Percentiles rank a stretch among this genome's conserved stretches.
Evolutionary conservation across 345 rosid species (phyloP).

Genomic region (Psidium guajava): DNA sequence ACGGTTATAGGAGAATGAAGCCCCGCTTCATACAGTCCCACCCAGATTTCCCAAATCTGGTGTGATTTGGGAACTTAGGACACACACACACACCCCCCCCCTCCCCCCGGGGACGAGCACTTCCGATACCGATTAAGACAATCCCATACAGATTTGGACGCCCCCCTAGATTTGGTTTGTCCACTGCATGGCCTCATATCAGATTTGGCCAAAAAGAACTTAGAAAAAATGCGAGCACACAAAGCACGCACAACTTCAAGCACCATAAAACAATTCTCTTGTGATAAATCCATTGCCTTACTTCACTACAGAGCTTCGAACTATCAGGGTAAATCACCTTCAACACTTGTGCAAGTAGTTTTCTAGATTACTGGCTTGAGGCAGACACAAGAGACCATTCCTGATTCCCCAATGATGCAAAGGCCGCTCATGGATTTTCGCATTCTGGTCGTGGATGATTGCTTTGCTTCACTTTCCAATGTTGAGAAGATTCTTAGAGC

Average conservation of each 20-base stretch:
- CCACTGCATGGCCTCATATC: too few relatives aligned
- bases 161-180: too few relatives aligned
- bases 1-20: neutral
- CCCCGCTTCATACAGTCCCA: neutral
- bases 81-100: too few relatives aligned
- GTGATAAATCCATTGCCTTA: neutral
- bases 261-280: neutral
- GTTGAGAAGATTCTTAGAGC: slow-evolving; percentile 33
- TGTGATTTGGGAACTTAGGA: too few relatives aligned
- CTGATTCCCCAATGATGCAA: neutral
- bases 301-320: too few relatives aligned
- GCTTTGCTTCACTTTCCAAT: slow-evolving; percentile 25
- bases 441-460: slow-evolving; percentile 59
- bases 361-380: neutral
- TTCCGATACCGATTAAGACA: too few relatives aligned
- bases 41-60: too few relatives aligned
- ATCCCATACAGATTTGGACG: too few relatives aligned
- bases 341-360: neutral
- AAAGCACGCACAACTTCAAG: neutral
- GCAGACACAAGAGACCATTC: neutral
- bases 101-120: too few relatives aligned
- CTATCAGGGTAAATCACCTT: too few relatives aligned
- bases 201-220: neutral
- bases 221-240: neutral
- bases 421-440: slow-evolving; percentile 11